Percentiles rank a stretch among this genome's conserved stretches.
Evolutionary conservation across 768 basidiomycete genomes (phyloP).

Genomic region (Amanita polypyramis): DNA sequence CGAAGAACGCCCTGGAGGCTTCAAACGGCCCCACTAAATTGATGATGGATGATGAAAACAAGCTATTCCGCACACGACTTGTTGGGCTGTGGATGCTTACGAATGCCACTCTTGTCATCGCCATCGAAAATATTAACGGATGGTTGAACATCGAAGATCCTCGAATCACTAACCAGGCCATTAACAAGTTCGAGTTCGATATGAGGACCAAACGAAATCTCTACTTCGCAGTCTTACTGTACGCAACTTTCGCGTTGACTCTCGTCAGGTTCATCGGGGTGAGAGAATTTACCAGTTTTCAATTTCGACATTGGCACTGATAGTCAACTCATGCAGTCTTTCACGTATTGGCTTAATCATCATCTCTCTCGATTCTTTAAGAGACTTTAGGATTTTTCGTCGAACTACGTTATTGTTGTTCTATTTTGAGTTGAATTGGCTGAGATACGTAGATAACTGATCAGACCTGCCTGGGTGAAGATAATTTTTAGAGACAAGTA

Average conservation of each 20-base stretch:
- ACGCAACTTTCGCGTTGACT: conserved; percentile 66
- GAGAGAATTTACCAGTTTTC: conserved; percentile 16
- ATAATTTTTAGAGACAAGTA: too few relatives aligned
- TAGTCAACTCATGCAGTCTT: not conserved
- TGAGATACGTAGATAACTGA: too few relatives aligned
- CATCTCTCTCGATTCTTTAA: not conserved
- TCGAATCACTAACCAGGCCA: not conserved
- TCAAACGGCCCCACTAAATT: conserved; percentile 52
- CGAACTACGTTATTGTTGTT: not conserved
- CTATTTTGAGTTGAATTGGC: too few relatives aligned
- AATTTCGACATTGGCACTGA: not conserved
- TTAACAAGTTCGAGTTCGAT: conserved; percentile 5
- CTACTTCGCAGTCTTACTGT: conserved; percentile 77
- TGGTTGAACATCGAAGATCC: conserved; percentile 25
- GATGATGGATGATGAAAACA: conserved; percentile 81
- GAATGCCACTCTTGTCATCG: conserved; percentile 62
- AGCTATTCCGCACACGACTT: conserved; percentile 85
- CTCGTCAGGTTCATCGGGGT: conserved; percentile 69
- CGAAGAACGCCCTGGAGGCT: conserved; percentile 57
- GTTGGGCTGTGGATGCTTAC: conserved; percentile 72
- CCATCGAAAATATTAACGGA: conserved; percentile 70
- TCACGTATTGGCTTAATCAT: not conserved
- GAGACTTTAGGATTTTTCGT: not conserved
- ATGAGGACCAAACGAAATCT: conserved; percentile 31
- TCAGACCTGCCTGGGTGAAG: too few relatives aligned